These are phyloP conservation scores for Aspergillus pseudoglaucus DNA, from an alignment of 2,329 filamentous ascomycete genomes.

Conservation along the genomic window DNA sequence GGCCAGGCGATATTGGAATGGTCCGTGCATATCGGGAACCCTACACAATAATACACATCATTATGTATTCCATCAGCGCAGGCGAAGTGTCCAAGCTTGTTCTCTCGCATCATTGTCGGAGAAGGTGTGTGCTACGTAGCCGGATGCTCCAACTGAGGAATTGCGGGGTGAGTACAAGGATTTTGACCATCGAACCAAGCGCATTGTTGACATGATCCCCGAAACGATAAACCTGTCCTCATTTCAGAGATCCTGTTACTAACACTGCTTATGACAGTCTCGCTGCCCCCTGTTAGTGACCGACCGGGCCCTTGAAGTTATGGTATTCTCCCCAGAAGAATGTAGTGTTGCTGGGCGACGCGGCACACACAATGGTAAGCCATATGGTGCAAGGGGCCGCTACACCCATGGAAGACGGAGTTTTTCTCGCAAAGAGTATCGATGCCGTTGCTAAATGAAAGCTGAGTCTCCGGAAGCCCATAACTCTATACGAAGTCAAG, in stretches of 20 bases:
- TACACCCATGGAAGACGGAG: conserved; percentile 41
- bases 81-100: conserved; percentile 44
- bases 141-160: background rate
- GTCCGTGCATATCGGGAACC: too few relatives aligned
- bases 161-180: background rate
- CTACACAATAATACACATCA: too few relatives aligned
- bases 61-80: conserved; percentile 37
- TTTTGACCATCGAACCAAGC: background rate
- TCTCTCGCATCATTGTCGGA: conserved; percentile 29
- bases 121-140: background rate
- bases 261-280: background rate
- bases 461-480: conserved; percentile 17
- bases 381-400: conserved; percentile 28
- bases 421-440: conserved; percentile 25
- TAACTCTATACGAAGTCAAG: conserved; percentile 35
- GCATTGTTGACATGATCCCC: background rate
- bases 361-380: conserved; percentile 36
- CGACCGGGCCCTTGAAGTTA: conserved; percentile 2
- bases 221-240: background rate
- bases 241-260: background rate
- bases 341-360: conserved; percentile 38
- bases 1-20: too few relatives aligned
- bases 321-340: conserved; percentile 17
- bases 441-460: conserved; percentile 23
- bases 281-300: conserved; percentile 22